Percentiles rank a stretch among this genome's conserved stretches.
Conservation (phyloP, 805 yeast species). For the Priceomyces medius region DNA sequence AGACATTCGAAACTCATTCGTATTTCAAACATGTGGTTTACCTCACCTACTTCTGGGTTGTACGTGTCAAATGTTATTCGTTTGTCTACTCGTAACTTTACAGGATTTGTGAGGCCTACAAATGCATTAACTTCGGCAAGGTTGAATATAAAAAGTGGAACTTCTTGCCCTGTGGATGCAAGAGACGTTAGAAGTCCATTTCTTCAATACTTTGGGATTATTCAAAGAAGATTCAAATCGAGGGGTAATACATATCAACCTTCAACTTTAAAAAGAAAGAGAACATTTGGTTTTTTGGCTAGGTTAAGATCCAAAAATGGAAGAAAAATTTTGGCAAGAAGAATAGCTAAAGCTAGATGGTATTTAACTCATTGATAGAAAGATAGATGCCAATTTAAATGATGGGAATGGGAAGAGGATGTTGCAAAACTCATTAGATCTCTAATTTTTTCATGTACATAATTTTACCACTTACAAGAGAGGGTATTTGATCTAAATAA, state of each 20-base stretch:
- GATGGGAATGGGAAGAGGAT: too few relatives aligned
- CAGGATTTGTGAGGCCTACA: background rate
- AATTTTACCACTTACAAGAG: background rate
- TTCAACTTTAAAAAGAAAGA: constrained; percentile 82
- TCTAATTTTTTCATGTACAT: constrained; percentile 5
- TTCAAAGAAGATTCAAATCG: constrained; percentile 72
- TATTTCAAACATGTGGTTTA: background rate
- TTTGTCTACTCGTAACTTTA: background rate
- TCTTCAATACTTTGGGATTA: constrained; percentile 26
- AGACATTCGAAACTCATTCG: background rate
- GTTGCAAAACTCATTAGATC: background rate
- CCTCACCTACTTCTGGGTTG: background rate
- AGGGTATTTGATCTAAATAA: background rate
- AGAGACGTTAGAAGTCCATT: constrained; percentile 3
- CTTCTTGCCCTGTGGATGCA: background rate
- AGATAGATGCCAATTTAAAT: background rate
- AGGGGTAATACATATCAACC: constrained; percentile 97
- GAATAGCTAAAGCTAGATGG: constrained; percentile 93
- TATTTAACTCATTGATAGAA: constrained; percentile 64
- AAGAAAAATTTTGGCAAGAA: constrained; percentile 70
- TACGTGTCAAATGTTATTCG: background rate
- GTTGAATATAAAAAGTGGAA: background rate
- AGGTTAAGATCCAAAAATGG: constrained; percentile 75
- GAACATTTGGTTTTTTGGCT: constrained; percentile 86
- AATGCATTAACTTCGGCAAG: background rate